These are phyloP conservation scores for Metschnikowia orientalis DNA, from an alignment of 805 yeast species.

Conservation along the genomic window DNA sequence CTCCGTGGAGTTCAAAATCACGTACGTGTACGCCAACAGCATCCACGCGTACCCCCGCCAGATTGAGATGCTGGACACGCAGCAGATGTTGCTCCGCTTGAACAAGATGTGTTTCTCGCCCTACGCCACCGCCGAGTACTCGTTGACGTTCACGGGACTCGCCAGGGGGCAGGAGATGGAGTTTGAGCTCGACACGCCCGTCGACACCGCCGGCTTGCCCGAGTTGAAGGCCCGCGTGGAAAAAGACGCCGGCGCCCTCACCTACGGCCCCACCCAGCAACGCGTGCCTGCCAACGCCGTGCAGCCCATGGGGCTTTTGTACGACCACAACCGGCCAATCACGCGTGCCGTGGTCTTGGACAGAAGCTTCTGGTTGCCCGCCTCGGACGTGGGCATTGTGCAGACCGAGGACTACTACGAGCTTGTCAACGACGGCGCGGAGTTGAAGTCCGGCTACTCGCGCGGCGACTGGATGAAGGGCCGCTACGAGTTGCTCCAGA, in stretches of 20 bases:
- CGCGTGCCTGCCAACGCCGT: conserved; percentile 44
- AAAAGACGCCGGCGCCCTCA: conserved; percentile 36
- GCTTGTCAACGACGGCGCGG: conserved; percentile 70
- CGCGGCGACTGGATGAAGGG: conserved; percentile 73
- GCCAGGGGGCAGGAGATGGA: conserved; percentile 44
- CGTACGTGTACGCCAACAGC: conserved; percentile 44
- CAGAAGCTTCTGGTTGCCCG: conserved; percentile 87
- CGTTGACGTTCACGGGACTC: conserved; percentile 43
- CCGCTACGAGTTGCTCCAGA: conserved; percentile 42
- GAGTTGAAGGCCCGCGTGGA: conserved; percentile 34
- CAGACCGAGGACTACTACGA: conserved; percentile 84
- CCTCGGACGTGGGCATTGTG: conserved; percentile 63
- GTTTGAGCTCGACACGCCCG: conserved; percentile 20
- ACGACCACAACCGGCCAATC: conserved; percentile 63
- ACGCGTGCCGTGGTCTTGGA: conserved; percentile 54
- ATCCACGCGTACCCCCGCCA: conserved; percentile 61
- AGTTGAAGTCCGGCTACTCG: conserved; percentile 65
- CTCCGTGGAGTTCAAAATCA: conserved; percentile 43
- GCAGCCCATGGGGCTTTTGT: conserved; percentile 52
- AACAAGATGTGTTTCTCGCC: conserved; percentile 56
- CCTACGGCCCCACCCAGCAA: conserved; percentile 51
- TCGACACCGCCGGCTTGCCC: conserved; percentile 22
- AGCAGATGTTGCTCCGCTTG: conserved; percentile 52
- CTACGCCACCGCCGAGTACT: conserved; percentile 52
- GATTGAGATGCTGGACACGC: conserved; percentile 56